A percentile compares a stretch with the other conserved stretches of the same genome.
phyloP scores from a whole-genome alignment of 768 basidiomycete genomes.

The Mycena olivaceomarginata region DNA sequence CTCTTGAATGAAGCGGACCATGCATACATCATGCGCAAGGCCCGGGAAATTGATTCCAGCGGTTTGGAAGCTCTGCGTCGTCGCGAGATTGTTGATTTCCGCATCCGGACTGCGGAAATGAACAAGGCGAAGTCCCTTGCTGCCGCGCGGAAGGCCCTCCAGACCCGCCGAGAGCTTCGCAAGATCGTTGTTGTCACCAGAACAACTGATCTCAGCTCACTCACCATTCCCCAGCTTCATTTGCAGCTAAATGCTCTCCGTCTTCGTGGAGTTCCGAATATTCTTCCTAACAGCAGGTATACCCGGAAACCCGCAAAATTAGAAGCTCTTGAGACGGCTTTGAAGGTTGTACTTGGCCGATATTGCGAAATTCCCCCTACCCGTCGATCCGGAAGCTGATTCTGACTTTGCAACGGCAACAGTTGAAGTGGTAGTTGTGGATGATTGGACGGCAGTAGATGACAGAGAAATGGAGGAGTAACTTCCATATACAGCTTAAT shows the following conservation, averaged over 20 bases:
- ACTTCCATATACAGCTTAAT: neutral
- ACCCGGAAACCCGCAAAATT: slow-evolving; percentile 1
- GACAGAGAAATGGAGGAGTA: slow-evolving; percentile 36
- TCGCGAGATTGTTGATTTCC: slow-evolving; percentile 17
- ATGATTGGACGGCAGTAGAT: slow-evolving; percentile 26
- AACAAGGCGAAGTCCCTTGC: slow-evolving; percentile 8
- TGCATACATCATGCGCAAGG: slow-evolving; percentile 10
- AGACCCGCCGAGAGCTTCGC: neutral
- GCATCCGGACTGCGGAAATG: slow-evolving; percentile 14
- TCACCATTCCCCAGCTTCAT: neutral
- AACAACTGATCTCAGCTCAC: neutral
- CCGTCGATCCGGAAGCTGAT: slow-evolving; percentile 13
- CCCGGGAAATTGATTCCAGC: slow-evolving; percentile 5
- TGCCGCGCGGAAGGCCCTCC: neutral
- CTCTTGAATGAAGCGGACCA: slow-evolving; percentile 15
- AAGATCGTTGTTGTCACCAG: neutral
- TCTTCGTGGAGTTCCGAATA: slow-evolving; percentile 24
- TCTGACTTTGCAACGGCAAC: too few species aligned
- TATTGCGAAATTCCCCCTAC: neutral
- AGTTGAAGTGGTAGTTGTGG: neutral
- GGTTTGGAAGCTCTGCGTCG: neutral
- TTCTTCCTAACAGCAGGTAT: slow-evolving; percentile 23
- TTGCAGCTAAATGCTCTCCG: slow-evolving; percentile 17
- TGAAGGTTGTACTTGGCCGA: neutral
- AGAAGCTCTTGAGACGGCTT: slow-evolving; percentile 6